A percentile compares a stretch with the other conserved stretches of the same genome.
Conservation (phyloP, 2,329 filamentous ascomycete genomes). For the Aschersonia sp. region DNA sequence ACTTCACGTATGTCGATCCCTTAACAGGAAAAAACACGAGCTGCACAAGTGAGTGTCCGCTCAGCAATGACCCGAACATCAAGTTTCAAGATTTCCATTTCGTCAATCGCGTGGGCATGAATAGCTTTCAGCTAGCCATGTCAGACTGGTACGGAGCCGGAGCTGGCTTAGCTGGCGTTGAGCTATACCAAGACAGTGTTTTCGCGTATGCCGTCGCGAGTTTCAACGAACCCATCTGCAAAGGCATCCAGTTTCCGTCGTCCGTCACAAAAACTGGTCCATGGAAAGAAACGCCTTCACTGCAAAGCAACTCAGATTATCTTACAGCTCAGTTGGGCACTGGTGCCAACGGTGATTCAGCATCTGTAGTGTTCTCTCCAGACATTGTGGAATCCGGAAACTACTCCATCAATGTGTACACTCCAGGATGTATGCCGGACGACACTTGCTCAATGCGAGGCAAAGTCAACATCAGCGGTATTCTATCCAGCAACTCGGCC, state of each 20-base stretch:
- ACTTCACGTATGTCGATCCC: constrained; percentile 80
- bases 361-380: constrained; percentile 65
- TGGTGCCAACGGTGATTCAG: constrained; percentile 39
- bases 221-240: constrained; percentile 82
- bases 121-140: constrained; percentile 71
- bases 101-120: constrained; percentile 79
- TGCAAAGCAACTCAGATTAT: constrained; percentile 60
- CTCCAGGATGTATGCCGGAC: constrained; percentile 77
- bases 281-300: constrained; percentile 57
- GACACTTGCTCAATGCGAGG: constrained; percentile 63
- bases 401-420: constrained; percentile 84
- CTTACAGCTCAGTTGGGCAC: constrained; percentile 51
- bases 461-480: constrained; percentile 66
- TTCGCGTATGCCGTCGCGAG: constrained; percentile 70
- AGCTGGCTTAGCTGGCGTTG: constrained; percentile 72
- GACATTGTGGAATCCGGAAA: constrained; percentile 81
- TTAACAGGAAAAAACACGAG: constrained; percentile 48
- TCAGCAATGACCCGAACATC: constrained; percentile 53
- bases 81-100: constrained; percentile 83
- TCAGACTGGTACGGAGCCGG: constrained; percentile 77
- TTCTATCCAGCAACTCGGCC: constrained; percentile 39
- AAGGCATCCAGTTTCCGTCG: constrained; percentile 45
- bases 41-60: constrained; percentile 75
- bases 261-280: constrained; percentile 55
- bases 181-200: constrained; percentile 77